phyloP scores from a whole-genome alignment of 345 rosid species.

The Anacardium occidentale region DNA sequence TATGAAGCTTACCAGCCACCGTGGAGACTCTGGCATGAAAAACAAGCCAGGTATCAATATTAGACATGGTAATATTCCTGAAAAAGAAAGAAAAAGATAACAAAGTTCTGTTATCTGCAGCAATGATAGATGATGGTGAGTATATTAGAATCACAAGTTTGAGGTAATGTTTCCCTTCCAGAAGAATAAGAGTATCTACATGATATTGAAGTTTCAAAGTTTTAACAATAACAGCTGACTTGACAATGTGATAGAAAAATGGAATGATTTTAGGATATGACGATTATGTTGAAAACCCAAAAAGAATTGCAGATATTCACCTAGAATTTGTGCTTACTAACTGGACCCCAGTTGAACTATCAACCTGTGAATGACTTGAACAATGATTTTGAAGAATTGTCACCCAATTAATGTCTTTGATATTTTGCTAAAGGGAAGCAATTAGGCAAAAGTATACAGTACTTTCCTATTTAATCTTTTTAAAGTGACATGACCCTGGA shows the following conservation, averaged over 20 bases:
- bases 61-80: slow-evolving; percentile 87
- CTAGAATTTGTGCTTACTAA: background rate
- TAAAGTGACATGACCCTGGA: background rate
- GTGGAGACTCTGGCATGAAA: slow-evolving; percentile 97
- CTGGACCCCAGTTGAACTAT: background rate
- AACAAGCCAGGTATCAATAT: slow-evolving; percentile 89
- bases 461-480: background rate
- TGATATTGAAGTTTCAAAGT: background rate
- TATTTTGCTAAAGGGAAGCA: background rate
- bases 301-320: background rate
- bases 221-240: background rate
- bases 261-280: background rate
- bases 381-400: background rate
- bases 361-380: background rate
- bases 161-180: background rate
- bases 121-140: background rate
- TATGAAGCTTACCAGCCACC: slow-evolving; percentile 79
- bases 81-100: slow-evolving; percentile 11
- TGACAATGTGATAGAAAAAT: background rate
- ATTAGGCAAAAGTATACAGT: background rate
- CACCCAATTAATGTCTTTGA: background rate
- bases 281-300: background rate
- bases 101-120: slow-evolving; percentile 12
- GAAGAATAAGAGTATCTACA: slow-evolving; percentile 4
- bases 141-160: background rate